Base-by-base conservation (phyloP, 768 basidiomycete species). In the Boletales sp. region DNA sequence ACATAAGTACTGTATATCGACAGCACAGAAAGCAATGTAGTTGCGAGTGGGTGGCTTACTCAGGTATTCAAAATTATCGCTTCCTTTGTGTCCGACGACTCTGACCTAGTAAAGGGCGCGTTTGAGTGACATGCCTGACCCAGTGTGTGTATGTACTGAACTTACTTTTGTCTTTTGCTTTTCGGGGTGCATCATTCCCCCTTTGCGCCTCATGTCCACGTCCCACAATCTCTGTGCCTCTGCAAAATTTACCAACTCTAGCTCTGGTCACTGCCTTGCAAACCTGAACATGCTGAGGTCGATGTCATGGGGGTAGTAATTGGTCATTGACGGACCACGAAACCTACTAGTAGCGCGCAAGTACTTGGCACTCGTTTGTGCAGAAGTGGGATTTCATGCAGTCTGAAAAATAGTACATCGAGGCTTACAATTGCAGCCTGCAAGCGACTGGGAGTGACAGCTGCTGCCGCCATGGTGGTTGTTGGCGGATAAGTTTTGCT, bases 341-440 rank as follows among this genome's bases (percentile, higher is more conserved):
- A 97, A 80, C 15, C 87, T 78, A n/a, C n/a, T n/a, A n/a, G n/a
- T n/a, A 12, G 80, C 76, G 17, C 87, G 83, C 41, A 97, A 82
- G 72, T 95, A 93, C 72, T 97, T 97, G 25, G 92, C 87, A 14
- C 95, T 95, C 0, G 89, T 94, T 15, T 94, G 84, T 13, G 82
- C 65, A 25, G 80, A 80, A 4, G 78, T 78, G 0, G 94, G 94
- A 70, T 97, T 97, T 71, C 88, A 92, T 4, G 86, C 75, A 9
- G 91, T 95, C 62, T 92, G 82, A 62, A 97, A 95, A 46, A 97
- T 80, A 37, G 75, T 64, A 64, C 82, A 85, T 39, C 84, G 85
- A 7, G 88, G 73, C 79, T 77, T 1, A 69, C 77, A 54, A 93
- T 74, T n/a, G 79, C 72, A 13, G 74, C 70, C n/a, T n/a, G n/a